Evolutionary conservation across 495 filamentous ascomycete genomes (phyloP), one percentile per base, ranked within the genome.

Genomic region (Neurospora sp.): DNA sequence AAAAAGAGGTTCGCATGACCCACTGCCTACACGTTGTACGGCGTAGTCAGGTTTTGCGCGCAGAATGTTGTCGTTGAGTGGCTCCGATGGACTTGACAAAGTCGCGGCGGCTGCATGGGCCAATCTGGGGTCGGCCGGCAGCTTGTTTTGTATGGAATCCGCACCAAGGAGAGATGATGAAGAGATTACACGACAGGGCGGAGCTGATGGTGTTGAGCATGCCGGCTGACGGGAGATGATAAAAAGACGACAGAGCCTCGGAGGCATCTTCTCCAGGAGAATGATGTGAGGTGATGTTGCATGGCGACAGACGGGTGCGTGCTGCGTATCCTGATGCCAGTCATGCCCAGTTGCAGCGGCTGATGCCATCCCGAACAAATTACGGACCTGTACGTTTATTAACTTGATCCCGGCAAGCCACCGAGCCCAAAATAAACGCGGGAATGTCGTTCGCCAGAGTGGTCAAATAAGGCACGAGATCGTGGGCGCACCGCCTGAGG

Each of bases 341-440:
- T 18, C 54, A 66, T 66, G 54, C 27, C 27, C 54, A 66, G 71
- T 72, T 75, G 76, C 70, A 74, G 74, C 72, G 73, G 54, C 75
- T 74, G 72, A 77, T 76, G 74, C 74, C 74, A 74, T 76, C 76
- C 71, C 72, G 69, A 71, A 69, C 59, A 72, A 74, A 76, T 76
- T 72, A 76, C 70, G 44, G 39, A 44, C 31, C 70, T 4, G 69
- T 42, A 46, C 27, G 14, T 37, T 35, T 35, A 66, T 66, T 18
- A 66, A 66, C 6, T 66, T 62, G 54, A 62, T 35, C 54, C 27
- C 27, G 54, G 54, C 12, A 72, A 74, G 71, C 73, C 73, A 77
- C 72, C 70, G 74, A 72, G 18, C 73, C 74, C 72, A 77, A 75
- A 73, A 74, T 73, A 75, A 66, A 71, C 74, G 71, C 75, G 75